Evolutionary conservation across 2,329 filamentous ascomycete genomes (phyloP).

Genomic region (Aureobasidium sp.): DNA sequence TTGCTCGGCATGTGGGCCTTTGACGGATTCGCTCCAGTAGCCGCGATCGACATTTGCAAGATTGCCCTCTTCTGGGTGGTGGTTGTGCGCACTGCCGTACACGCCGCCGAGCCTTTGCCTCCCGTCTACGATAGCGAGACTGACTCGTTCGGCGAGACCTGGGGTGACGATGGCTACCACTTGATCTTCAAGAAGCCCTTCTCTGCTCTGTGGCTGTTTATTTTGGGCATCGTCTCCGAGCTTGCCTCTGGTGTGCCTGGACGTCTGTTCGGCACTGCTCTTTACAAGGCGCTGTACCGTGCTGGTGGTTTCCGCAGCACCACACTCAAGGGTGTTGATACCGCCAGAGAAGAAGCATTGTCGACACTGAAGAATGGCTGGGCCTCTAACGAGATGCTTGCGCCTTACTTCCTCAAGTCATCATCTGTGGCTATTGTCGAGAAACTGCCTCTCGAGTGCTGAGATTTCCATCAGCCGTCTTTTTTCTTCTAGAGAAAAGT

Average conservation of each 20-base stretch:
- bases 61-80: slow-evolving; percentile 13
- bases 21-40: neutral
- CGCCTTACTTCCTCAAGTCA: slow-evolving; percentile 11
- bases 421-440: neutral
- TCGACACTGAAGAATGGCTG: slow-evolving; percentile 6
- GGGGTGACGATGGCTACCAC: slow-evolving; percentile 9
- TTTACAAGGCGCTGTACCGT: slow-evolving; percentile 11
- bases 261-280: slow-evolving; percentile 11
- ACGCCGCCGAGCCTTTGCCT: slow-evolving; percentile 13
- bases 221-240: slow-evolving; percentile 13
- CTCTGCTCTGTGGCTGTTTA: slow-evolving; percentile 8
- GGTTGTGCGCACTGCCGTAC: slow-evolving; percentile 13
- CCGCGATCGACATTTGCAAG: slow-evolving; percentile 7
- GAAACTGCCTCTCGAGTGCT: slow-evolving; percentile 5
- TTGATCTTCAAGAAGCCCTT: slow-evolving; percentile 10
- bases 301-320: slow-evolving; percentile 5
- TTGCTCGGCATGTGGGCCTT: slow-evolving; percentile 9
- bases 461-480: neutral
- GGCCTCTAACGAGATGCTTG: slow-evolving; percentile 12
- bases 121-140: slow-evolving; percentile 6
- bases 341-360: slow-evolving; percentile 11
- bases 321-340: slow-evolving; percentile 9
- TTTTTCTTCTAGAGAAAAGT: neutral
- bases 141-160: slow-evolving; percentile 3
- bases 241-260: slow-evolving; percentile 13